Conservation (phyloP, 1,139 yeast genomes). For the Taphrina sp. region DNA sequence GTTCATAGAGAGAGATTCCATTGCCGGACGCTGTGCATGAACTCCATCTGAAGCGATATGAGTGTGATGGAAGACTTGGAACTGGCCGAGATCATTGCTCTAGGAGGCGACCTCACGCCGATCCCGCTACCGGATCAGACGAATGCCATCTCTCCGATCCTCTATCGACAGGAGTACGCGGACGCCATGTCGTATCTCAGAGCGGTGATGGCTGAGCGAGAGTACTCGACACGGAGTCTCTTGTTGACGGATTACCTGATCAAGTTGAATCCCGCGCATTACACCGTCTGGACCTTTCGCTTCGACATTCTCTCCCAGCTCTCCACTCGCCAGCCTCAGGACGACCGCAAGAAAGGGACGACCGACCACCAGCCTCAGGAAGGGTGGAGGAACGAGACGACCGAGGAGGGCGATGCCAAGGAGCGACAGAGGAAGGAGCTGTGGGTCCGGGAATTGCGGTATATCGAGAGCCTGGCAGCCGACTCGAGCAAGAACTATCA, state of each 20-base stretch:
- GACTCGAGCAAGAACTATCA: constrained; percentile 88
- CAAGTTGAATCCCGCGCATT: constrained; percentile 77
- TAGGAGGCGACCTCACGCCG: constrained; percentile 43
- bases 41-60: too few species aligned
- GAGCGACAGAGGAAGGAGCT: too few species aligned
- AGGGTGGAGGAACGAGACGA: not conserved
- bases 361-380: too few species aligned
- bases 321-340: constrained; percentile 16
- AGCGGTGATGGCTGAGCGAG: constrained; percentile 60
- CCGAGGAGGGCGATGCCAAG: not conserved
- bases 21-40: too few species aligned
- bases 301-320: constrained; percentile 51
- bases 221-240: constrained; percentile 69
- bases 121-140: constrained; percentile 45
- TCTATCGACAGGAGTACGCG: constrained; percentile 72
- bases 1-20: too few species aligned
- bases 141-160: constrained; percentile 63
- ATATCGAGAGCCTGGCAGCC: constrained; percentile 76
- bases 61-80: constrained; percentile 16
- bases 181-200: constrained; percentile 60
- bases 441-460: constrained; percentile 58
- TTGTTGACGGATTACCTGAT: constrained; percentile 64
- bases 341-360: too few species aligned
- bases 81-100: constrained; percentile 41
- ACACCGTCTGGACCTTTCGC: constrained; percentile 83